Base-by-base conservation (phyloP, 768 basidiomycete species). In the Mycena albidolilacea region DNA sequence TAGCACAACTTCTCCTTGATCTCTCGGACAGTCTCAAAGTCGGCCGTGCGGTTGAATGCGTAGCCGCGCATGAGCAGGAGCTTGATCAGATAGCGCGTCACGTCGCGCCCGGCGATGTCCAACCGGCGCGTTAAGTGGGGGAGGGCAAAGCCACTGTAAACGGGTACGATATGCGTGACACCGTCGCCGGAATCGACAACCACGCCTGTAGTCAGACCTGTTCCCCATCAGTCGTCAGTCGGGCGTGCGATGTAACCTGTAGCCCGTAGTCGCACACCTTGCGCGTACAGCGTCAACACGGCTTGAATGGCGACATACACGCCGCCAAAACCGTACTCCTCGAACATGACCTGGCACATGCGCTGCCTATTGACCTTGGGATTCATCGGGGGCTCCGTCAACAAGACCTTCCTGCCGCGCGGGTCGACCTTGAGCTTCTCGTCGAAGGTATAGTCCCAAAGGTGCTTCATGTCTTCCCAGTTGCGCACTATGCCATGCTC, bases 11-110 rank as follows among this genome's bases (percentile, higher is more conserved):
- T 98, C 87, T 99, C 98, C 85, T 99, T 99, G 85, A 99, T 99
- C 82, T 98, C 96, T 41, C 97, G 86, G 23, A 99, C 98, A 2
- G 98, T 99, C 86, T 99, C 98, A 78, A 99, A 99, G 85, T 99
- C 98, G 37, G 98, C 98, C 3, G 98, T 99, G 50, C 98, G 92
- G 84, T 99, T 99, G 89, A 99, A 99, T 0, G 98, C 98, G 82
- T 99, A 99, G n/a, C 98, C 98, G n/a, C 97, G 92, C 97, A 98
- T 98, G 77, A 99, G 90, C 43, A 99, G 87, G n/a, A 99, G 89
- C 85, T 99, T 99, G 90, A 99, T 99, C 83, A 99, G 87, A 84
- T 99, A 99, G 78, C 97, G 92, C 58, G 98, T 99, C 59, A 99
- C 98, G 81, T 99, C 98, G 75, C 98, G 92, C 21, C 98, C 98